Evolutionary conservation across 164 flowering plant genomes (phyloP).

Genomic region (Stephania japonica): DNA sequence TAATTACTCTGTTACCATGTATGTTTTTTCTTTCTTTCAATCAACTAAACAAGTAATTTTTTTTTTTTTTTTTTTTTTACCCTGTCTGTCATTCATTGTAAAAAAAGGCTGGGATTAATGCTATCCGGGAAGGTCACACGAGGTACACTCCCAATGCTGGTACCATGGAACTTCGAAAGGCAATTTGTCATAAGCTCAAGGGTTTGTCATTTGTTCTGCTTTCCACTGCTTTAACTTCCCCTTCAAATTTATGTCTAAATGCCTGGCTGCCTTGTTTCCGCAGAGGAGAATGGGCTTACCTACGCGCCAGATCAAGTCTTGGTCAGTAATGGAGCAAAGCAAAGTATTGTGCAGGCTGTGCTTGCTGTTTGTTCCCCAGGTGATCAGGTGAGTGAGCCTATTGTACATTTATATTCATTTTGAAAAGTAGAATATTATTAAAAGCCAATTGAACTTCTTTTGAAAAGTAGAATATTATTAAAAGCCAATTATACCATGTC

Average conservation of each 20-base stretch:
- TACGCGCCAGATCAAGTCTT: constrained; percentile 85
- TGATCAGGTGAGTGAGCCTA: constrained; percentile 73
- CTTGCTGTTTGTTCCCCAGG: constrained; percentile 94
- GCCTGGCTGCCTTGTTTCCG: background rate
- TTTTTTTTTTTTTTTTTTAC: background rate
- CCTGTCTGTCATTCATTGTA: too few relatives aligned
- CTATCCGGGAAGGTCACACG: constrained; percentile 87
- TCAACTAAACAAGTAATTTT: too few relatives aligned
- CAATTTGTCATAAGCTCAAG: constrained; percentile 79
- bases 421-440: background rate
- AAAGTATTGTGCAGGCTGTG: constrained; percentile 67
- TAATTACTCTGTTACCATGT: background rate
- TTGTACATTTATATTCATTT: background rate
- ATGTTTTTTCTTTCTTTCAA: background rate
- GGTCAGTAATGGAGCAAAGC: constrained; percentile 97
- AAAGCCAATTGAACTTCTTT: too few relatives aligned
- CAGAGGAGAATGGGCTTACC: constrained; percentile 88
- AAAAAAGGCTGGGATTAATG: constrained; percentile 98
- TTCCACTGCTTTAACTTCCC: too few relatives aligned
- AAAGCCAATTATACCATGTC: too few relatives aligned
- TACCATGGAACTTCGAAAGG: constrained; percentile 68
- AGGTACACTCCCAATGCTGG: constrained; percentile 95
- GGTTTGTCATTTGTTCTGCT: constrained; percentile 50
- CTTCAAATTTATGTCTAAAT: background rate
- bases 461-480: too few relatives aligned